Evolutionary conservation across 768 basidiomycete species (phyloP).

Genomic region (Suillus cothurnatus): DNA sequence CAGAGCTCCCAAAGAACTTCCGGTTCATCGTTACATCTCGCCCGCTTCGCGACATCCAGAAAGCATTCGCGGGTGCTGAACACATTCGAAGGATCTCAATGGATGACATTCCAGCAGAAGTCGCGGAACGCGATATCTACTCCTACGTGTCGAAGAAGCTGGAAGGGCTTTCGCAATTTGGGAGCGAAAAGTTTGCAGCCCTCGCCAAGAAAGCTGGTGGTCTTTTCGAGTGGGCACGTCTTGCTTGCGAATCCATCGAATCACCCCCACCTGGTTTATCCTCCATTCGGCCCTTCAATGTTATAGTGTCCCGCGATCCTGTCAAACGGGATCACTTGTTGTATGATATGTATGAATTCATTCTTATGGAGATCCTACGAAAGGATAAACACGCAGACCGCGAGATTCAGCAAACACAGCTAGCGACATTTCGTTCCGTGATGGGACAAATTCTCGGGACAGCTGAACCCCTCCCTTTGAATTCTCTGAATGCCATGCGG

Average conservation of each 20-base stretch:
- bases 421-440: background rate
- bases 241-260: background rate
- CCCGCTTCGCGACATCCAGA: background rate
- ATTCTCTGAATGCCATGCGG: background rate
- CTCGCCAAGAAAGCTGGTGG: background rate
- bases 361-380: background rate
- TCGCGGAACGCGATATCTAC: background rate
- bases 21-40: slow-evolving; percentile 7
- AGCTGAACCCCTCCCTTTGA: background rate
- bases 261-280: background rate
- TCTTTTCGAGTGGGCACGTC: background rate
- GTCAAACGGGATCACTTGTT: background rate
- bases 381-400: background rate
- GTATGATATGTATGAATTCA: background rate
- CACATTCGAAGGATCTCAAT: background rate
- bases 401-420: too few species aligned
- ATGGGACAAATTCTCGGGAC: background rate
- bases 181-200: background rate
- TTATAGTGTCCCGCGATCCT: background rate
- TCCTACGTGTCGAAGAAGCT: background rate
- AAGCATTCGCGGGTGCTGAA: too few species aligned
- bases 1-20: slow-evolving; percentile 9
- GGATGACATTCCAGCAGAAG: background rate
- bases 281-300: background rate
- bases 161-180: background rate